Conservation (phyloP, 768 basidiomycete genomes). For the Asterophora parasitica region DNA sequence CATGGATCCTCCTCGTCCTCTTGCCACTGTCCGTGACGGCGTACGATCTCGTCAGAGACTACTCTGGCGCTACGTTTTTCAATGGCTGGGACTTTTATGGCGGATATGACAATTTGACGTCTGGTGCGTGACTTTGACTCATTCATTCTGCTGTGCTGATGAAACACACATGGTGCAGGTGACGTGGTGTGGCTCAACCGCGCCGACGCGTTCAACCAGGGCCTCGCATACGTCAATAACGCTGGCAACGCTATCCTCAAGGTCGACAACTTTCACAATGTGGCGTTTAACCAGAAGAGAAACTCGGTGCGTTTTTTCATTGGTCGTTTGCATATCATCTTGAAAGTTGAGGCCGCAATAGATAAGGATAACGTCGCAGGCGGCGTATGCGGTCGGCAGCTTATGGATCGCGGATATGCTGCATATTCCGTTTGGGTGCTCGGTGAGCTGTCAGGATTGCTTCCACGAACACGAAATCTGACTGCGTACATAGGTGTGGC, state of each 20-base stretch:
- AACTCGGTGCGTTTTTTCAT: slow-evolving; percentile 42
- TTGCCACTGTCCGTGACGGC: neutral
- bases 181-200: slow-evolving; percentile 58
- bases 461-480: neutral
- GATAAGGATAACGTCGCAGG: slow-evolving; percentile 42
- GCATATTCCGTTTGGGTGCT: slow-evolving; percentile 49
- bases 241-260: slow-evolving; percentile 64
- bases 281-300: slow-evolving; percentile 46
- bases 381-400: slow-evolving; percentile 38
- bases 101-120: slow-evolving; percentile 42
- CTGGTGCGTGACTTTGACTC: slow-evolving; percentile 23
- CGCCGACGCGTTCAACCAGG: slow-evolving; percentile 38
- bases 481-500: slow-evolving; percentile 35
- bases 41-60: slow-evolving; percentile 31
- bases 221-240: slow-evolving; percentile 55
- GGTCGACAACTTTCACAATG: slow-evolving; percentile 65
- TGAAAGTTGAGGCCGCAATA: slow-evolving; percentile 9
- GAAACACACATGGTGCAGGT: slow-evolving; percentile 32
- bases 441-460: slow-evolving; percentile 28
- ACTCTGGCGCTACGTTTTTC: slow-evolving; percentile 49
- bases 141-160: too few relatives aligned
- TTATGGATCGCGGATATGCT: slow-evolving; percentile 41
- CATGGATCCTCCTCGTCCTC: neutral
- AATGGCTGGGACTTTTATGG: slow-evolving; percentile 53
- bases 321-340: too few relatives aligned